Percentiles rank a stretch among this genome's conserved stretches.
Evolutionary conservation across 441 rosid species (phyloP).

Genomic region (Gossypium gossypioides): DNA sequence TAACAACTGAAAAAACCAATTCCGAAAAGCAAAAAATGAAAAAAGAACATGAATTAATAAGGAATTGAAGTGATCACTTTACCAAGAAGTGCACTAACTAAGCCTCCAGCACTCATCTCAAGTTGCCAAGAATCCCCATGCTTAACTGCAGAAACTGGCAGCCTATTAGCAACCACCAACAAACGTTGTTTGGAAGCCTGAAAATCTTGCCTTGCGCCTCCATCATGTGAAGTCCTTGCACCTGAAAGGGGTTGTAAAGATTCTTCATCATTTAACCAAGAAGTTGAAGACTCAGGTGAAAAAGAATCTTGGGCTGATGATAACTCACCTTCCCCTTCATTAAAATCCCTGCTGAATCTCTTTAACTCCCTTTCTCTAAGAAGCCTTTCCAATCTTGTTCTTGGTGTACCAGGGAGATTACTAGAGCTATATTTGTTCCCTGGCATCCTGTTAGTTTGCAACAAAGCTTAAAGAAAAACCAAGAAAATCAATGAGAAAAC

Average conservation of each 20-base stretch:
- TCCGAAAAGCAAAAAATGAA: not conserved
- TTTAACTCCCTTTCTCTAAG: slow-evolving; percentile 44
- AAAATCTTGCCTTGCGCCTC: not conserved
- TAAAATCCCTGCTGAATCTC: slow-evolving; percentile 26
- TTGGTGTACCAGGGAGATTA: slow-evolving; percentile 30
- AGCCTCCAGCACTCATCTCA: slow-evolving; percentile 60
- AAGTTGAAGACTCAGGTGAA: slow-evolving; percentile 16
- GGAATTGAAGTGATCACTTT: slow-evolving; percentile 6
- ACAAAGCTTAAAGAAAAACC: slow-evolving; percentile 19
- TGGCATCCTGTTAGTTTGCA: slow-evolving; percentile 24
- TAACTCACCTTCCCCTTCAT: slow-evolving; percentile 24
- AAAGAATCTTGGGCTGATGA: slow-evolving; percentile 15
- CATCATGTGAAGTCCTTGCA: slow-evolving; percentile 13
- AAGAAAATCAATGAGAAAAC: not conserved
- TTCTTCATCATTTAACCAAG: slow-evolving; percentile 23
- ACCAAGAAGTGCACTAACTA: slow-evolving; percentile 66
- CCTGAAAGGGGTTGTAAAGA: slow-evolving; percentile 15
- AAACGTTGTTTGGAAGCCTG: slow-evolving; percentile 42
- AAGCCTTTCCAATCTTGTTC: slow-evolving; percentile 46
- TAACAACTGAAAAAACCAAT: not conserved
- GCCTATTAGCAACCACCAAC: slow-evolving; percentile 71
- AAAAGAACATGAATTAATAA: not conserved
- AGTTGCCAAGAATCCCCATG: slow-evolving; percentile 53
- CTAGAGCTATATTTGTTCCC: slow-evolving; percentile 30
- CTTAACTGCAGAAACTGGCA: slow-evolving; percentile 64